Percentiles rank a stretch among this genome's conserved stretches.
Evolutionary conservation across 306 rosid species (phyloP).

Genomic region (Senna tora): DNA sequence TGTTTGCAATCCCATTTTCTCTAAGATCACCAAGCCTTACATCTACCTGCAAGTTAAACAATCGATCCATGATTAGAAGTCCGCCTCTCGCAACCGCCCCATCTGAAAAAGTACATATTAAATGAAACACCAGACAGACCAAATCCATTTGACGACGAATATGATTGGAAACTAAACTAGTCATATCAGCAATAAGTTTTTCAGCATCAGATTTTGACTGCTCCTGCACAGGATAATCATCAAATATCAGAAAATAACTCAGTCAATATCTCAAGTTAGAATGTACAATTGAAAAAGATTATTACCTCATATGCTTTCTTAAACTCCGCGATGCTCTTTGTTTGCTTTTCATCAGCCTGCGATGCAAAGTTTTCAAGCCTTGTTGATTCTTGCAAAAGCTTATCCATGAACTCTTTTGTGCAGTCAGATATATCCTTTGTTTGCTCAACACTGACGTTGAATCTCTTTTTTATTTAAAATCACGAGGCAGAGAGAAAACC

Average conservation of each 20-base stretch:
- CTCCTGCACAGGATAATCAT: constrained; percentile 47
- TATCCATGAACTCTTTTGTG: constrained; percentile 50
- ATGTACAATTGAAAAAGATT: neutral
- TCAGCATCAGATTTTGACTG: constrained; percentile 61
- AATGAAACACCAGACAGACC: constrained; percentile 40
- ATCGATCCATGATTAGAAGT: neutral
- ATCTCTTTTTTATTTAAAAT: constrained; percentile 47
- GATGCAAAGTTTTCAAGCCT: constrained; percentile 51
- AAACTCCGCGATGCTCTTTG: constrained; percentile 57
- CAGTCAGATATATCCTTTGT: constrained; percentile 51
- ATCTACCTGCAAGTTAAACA: constrained; percentile 53
- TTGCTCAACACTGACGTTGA: constrained; percentile 46
- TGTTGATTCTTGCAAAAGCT: constrained; percentile 54
- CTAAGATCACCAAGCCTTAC: constrained; percentile 54
- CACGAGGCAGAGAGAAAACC: neutral
- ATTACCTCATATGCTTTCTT: constrained; percentile 62
- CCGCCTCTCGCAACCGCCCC: neutral
- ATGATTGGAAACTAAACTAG: constrained; percentile 55
- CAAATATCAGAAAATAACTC: constrained; percentile 15
- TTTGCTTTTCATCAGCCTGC: constrained; percentile 43
- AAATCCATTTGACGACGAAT: constrained; percentile 59
- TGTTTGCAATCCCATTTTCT: constrained; percentile 57
- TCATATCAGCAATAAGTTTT: constrained; percentile 62
- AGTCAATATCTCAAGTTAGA: too few relatives aligned
- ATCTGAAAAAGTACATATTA: too few relatives aligned